These are phyloP conservation scores for Amniculicola lignicola DNA, from an alignment of 495 filamentous ascomycete species.

Conservation along the genomic window DNA sequence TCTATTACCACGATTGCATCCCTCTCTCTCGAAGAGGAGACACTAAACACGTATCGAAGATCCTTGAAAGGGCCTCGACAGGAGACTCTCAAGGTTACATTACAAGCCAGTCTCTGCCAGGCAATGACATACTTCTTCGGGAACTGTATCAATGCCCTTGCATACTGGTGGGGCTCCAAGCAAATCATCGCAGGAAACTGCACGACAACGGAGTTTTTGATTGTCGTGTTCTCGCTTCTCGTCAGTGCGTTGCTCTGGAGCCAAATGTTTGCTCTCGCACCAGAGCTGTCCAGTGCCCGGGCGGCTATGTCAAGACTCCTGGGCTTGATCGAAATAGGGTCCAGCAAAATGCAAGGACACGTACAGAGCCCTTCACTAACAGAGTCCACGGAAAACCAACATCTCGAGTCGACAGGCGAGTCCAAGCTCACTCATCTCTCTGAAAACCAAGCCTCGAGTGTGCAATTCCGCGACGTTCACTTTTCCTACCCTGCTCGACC, in stretches of 20 bases:
- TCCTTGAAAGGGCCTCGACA: constrained; percentile 45
- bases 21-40: constrained; percentile 51
- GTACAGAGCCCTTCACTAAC: too few species aligned
- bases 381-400: too few species aligned
- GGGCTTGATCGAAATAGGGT: constrained; percentile 27
- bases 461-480: constrained; percentile 52
- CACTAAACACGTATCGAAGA: constrained; percentile 48
- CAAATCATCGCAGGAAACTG: constrained; percentile 67
- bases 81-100: constrained; percentile 40
- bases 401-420: too few species aligned
- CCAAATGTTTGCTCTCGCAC: constrained; percentile 77
- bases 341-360: too few species aligned
- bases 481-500: constrained; percentile 55
- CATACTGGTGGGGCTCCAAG: constrained; percentile 58
- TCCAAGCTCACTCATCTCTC: too few species aligned
- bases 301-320: constrained; percentile 55
- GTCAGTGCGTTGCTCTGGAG: constrained; percentile 67
- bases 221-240: neutral
- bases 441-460: too few species aligned
- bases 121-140: constrained; percentile 45
- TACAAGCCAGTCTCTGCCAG: constrained; percentile 43
- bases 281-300: constrained; percentile 83
- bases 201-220: constrained; percentile 35
- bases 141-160: constrained; percentile 42
- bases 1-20: constrained; percentile 59